Percentiles rank a stretch among this genome's conserved stretches.
These are phyloP conservation scores for Lotmaria passim DNA, from an alignment of 208 protist genomes.

Conservation along the genomic window DNA sequence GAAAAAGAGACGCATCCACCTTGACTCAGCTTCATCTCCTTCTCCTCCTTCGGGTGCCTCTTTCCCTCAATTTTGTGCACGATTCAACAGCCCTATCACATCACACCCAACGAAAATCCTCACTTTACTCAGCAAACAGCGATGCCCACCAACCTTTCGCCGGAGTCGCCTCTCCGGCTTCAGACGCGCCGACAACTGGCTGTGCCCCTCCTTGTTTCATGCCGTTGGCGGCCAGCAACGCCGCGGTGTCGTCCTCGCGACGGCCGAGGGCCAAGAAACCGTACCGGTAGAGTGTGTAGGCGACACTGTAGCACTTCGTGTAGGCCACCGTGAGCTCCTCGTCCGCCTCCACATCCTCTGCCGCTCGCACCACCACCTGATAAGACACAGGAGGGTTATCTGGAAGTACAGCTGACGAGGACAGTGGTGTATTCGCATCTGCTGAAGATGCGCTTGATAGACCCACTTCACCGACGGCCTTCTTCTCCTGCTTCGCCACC, in stretches of 20 bases:
- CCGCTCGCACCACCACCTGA: slow-evolving; percentile 48
- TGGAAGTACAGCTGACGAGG: too few species aligned
- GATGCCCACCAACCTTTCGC: slow-evolving; percentile 11
- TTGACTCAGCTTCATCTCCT: too few species aligned
- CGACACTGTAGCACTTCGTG: slow-evolving; percentile 62
- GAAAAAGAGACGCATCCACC: too few species aligned
- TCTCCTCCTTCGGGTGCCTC: too few species aligned
- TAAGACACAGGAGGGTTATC: background rate
- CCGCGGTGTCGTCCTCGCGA: slow-evolving; percentile 44
- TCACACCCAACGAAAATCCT: too few species aligned
- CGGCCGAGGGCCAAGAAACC: slow-evolving; percentile 56
- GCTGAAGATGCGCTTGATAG: background rate
- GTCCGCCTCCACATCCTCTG: slow-evolving; percentile 38
- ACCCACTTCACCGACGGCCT: background rate
- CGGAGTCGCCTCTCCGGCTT: background rate
- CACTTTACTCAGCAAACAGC: too few species aligned
- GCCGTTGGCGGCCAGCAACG: slow-evolving; percentile 18
- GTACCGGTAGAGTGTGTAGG: slow-evolving; percentile 73
- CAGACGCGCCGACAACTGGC: background rate
- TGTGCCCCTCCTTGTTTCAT: slow-evolving; percentile 4
- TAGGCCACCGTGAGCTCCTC: slow-evolving; percentile 64
- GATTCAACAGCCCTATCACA: too few species aligned
- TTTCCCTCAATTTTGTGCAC: too few species aligned
- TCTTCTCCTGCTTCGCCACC: too few species aligned
- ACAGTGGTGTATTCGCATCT: too few species aligned